A percentile compares a stretch with the other conserved stretches of the same genome.
Evolutionary conservation across 192 early-diverging fungal species (phyloP).

Genomic region (Coemansia sp.): DNA sequence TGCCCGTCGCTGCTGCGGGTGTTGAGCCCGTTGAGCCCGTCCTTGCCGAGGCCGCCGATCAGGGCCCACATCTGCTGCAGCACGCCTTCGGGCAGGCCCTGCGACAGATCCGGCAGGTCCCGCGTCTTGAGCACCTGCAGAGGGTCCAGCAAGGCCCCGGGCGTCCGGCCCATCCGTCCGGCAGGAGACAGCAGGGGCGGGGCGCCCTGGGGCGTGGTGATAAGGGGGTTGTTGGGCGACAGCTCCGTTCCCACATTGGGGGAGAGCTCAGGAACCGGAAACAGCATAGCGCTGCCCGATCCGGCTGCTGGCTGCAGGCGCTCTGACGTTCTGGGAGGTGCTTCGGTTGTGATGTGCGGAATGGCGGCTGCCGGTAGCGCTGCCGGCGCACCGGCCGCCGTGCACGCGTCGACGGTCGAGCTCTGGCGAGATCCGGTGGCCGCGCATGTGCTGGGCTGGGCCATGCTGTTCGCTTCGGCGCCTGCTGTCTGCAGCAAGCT

Average conservation of each 20-base stretch:
- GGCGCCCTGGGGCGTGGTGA: constrained; percentile 9
- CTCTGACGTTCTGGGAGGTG: background rate
- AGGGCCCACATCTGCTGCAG: constrained; percentile 33
- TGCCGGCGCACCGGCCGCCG: no score
- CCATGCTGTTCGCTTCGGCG: no score
- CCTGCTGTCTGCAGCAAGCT: background rate
- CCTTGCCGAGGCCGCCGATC: constrained; percentile 9
- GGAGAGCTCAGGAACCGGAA: constrained; percentile 20
- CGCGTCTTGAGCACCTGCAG: constrained; percentile 27
- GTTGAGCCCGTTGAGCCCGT: background rate
- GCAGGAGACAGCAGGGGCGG: background rate
- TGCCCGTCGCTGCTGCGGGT: background rate
- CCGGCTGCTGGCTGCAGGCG: background rate
- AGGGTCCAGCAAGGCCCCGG: constrained; percentile 18
- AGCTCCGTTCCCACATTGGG: constrained; percentile 5
- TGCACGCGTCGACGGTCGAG: no score
- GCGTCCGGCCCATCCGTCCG: background rate
- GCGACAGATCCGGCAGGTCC: constrained; percentile 27
- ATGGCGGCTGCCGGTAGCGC: no score
- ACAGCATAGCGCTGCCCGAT: constrained; percentile 10
- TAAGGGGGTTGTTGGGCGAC: constrained; percentile 20
- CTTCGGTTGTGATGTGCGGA: background rate
- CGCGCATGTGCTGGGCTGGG: no score
- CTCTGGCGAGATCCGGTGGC: no score
- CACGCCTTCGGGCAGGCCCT: constrained; percentile 27